These are phyloP conservation scores for Metschnikowia henanensis DNA, from an alignment of 805 yeast genomes.

Conservation along the genomic window DNA sequence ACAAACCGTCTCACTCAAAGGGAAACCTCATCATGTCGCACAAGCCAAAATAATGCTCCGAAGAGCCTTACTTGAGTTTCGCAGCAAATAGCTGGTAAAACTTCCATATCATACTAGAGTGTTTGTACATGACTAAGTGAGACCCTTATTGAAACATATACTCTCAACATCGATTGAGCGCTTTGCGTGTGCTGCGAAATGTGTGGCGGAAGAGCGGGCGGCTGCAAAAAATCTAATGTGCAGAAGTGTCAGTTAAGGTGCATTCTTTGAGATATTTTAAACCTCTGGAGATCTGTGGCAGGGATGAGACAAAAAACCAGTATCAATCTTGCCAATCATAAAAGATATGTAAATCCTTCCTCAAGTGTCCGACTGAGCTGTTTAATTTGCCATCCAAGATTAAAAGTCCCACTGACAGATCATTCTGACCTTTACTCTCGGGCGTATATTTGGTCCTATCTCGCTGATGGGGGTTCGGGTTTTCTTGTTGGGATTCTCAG, in stretches of 20 bases:
- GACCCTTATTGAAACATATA: too few relatives aligned
- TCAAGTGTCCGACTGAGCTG: too few relatives aligned
- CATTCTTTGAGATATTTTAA: neutral
- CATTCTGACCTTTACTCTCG: conserved; percentile 6
- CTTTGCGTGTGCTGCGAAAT: conserved; percentile 9
- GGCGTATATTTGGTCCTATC: conserved; percentile 13
- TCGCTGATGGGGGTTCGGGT: conserved; percentile 7
- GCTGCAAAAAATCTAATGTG: conserved; percentile 9
- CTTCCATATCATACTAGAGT: too few relatives aligned
- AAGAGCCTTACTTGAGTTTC: conserved; percentile 12
- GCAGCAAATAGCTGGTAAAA: conserved; percentile 5
- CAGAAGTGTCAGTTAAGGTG: neutral
- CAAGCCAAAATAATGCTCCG: conserved; percentile 15
- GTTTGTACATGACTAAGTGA: too few relatives aligned
- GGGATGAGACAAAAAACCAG: too few relatives aligned
- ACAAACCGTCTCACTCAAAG: conserved; percentile 15
- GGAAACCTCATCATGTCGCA: conserved; percentile 12
- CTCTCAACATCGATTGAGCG: neutral
- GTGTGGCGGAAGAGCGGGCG: neutral
- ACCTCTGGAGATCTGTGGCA: too few relatives aligned
- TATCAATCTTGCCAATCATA: too few relatives aligned
- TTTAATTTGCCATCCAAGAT: neutral
- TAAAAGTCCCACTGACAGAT: neutral
- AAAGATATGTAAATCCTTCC: too few relatives aligned
- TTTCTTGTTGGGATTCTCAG: conserved; percentile 4